A percentile compares a stretch with the other conserved stretches of the same genome.
Conservation (phyloP, 345 rosid genomes). For the Nasturtium officinale region DNA sequence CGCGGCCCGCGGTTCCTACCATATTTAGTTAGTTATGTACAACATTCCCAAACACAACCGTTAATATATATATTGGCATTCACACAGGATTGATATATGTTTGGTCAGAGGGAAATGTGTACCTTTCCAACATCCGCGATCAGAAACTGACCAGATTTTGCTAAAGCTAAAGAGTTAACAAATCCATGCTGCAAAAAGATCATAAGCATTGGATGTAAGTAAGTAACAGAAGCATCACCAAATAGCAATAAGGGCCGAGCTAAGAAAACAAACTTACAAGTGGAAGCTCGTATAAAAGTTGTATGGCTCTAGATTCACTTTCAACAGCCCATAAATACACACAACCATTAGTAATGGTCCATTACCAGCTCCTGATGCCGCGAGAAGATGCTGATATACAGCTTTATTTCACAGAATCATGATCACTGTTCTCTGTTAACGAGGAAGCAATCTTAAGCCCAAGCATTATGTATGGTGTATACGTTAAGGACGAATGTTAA, state of each 20-base stretch:
- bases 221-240: too few relatives aligned
- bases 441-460: not conserved
- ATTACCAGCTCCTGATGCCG: slow-evolving; percentile 86
- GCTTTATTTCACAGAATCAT: slow-evolving; percentile 30
- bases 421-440: not conserved
- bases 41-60: too few relatives aligned
- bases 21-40: too few relatives aligned
- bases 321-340: slow-evolving; percentile 66
- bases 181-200: not conserved
- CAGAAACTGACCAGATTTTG: slow-evolving; percentile 61
- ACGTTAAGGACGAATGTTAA: not conserved
- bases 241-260: not conserved
- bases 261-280: slow-evolving; percentile 43
- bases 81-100: slow-evolving; percentile 41
- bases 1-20: too few relatives aligned
- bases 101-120: not conserved
- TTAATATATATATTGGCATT: not conserved
- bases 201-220: too few relatives aligned
- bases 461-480: not conserved
- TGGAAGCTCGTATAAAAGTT: slow-evolving; percentile 60
- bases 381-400: slow-evolving; percentile 61
- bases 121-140: slow-evolving; percentile 63
- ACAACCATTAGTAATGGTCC: too few relatives aligned
- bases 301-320: slow-evolving; percentile 50
- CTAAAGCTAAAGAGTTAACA: not conserved